These are phyloP conservation scores for Curvularia hawaiiensis DNA, from an alignment of 2,329 filamentous ascomycete species.

Conservation along the genomic window DNA sequence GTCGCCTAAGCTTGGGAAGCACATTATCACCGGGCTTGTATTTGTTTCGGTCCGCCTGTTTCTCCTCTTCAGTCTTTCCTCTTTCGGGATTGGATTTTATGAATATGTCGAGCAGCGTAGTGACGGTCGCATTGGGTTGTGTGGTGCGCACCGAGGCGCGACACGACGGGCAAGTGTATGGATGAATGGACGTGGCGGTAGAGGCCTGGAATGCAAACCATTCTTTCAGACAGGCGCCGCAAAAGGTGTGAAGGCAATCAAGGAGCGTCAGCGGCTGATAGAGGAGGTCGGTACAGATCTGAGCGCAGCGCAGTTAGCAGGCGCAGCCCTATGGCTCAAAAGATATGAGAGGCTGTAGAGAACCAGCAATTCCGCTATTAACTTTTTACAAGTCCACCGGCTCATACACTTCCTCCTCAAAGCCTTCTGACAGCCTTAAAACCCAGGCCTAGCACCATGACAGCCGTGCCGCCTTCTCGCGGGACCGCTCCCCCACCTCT, in stretches of 20 bases:
- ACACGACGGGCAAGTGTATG: constrained; percentile 91
- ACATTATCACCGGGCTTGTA: constrained; percentile 86
- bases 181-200: constrained; percentile 58
- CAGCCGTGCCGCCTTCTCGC: not conserved
- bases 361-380: not conserved
- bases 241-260: constrained; percentile 95
- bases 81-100: constrained; percentile 79
- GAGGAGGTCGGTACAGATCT: constrained; percentile 97
- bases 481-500: not conserved
- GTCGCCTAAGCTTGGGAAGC: constrained; percentile 63
- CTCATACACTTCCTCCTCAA: too few species aligned
- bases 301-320: constrained; percentile 28
- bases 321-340: constrained; percentile 15
- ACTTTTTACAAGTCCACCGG: not conserved
- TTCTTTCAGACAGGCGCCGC: constrained; percentile 91
- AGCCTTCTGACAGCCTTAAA: not conserved
- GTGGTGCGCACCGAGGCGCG: constrained; percentile 85
- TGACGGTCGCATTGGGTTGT: constrained; percentile 87
- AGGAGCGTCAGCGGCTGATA: constrained; percentile 90
- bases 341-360: not conserved
- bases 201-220: constrained; percentile 87
- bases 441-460: not conserved
- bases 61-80: constrained; percentile 72
- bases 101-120: constrained; percentile 87
- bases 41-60: constrained; percentile 72